phyloP scores from a whole-genome alignment of 1,284 basidiomycete genomes.

The Serendipita sp. region DNA sequence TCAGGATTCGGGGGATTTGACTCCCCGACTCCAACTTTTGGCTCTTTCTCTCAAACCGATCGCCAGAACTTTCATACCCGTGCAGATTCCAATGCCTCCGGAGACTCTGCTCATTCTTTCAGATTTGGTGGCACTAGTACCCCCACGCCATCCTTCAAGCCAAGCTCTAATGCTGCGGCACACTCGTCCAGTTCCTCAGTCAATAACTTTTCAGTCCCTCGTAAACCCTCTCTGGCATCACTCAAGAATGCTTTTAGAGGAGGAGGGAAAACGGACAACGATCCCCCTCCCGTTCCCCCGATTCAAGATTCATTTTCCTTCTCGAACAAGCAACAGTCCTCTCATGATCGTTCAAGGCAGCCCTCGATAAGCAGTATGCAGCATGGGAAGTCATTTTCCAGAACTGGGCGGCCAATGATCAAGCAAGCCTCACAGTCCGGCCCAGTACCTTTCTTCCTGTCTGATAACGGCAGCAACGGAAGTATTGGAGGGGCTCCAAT shows the following conservation, averaged over 20 bases:
- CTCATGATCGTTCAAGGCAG: neutral
- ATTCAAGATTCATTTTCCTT: slow-evolving; percentile 42
- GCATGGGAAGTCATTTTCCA: neutral
- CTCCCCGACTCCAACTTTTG: slow-evolving; percentile 46
- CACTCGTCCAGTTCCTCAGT: slow-evolving; percentile 59
- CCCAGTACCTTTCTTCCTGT: neutral
- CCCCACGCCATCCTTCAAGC: slow-evolving; percentile 30
- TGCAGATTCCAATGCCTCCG: slow-evolving; percentile 56
- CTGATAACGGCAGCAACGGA: slow-evolving; percentile 10
- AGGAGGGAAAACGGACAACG: slow-evolving; percentile 34
- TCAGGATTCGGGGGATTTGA: slow-evolving; percentile 35
- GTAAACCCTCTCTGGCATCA: slow-evolving; percentile 76
- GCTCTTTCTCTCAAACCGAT: slow-evolving; percentile 33
- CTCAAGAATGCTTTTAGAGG: slow-evolving; percentile 78
- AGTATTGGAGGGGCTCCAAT: slow-evolving; percentile 9
- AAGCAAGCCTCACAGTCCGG: slow-evolving; percentile 1
- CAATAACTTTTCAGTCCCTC: slow-evolving; percentile 47
- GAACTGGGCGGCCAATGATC: slow-evolving; percentile 3
- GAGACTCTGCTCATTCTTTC: slow-evolving; percentile 51
- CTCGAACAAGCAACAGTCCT: neutral
- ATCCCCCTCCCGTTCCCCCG: slow-evolving; percentile 62
- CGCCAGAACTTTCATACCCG: slow-evolving; percentile 56
- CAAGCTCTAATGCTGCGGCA: slow-evolving; percentile 18
- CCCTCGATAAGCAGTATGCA: neutral
- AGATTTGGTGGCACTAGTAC: slow-evolving; percentile 18